phyloP scores from a whole-genome alignment of 2,329 filamentous ascomycete genomes.

The Microthyrium microscopicum region DNA sequence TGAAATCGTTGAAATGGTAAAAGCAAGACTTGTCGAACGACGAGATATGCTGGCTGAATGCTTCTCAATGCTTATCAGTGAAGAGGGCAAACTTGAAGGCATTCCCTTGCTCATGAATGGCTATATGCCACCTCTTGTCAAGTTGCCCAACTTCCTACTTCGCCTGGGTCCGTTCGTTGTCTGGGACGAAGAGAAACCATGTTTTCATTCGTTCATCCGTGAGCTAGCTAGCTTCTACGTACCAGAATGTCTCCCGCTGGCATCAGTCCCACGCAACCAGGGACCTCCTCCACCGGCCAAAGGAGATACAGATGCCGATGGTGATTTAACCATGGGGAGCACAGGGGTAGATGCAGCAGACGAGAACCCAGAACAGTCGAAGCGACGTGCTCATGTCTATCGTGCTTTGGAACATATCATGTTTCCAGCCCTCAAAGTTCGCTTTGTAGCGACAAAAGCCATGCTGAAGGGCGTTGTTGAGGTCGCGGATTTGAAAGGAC shows the following conservation, averaged over 20 bases:
- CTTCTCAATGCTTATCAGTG: conserved; percentile 70
- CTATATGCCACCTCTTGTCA: conserved; percentile 71
- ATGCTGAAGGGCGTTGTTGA: conserved; percentile 68
- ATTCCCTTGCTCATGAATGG: conserved; percentile 79
- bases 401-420: conserved; percentile 68
- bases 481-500: conserved; percentile 75
- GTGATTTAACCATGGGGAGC: conserved; percentile 32
- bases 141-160: conserved; percentile 77
- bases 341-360: conserved; percentile 8
- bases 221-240: conserved; percentile 85
- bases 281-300: conserved; percentile 12
- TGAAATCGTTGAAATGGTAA: conserved; percentile 48
- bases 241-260: conserved; percentile 61
- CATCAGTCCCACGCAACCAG: no score
- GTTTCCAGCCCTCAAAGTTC: conserved; percentile 74
- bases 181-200: conserved; percentile 71
- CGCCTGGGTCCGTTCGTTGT: conserved; percentile 74
- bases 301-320: conserved; percentile 17
- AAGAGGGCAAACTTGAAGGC: conserved; percentile 56
- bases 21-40: conserved; percentile 52
- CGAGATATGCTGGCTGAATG: conserved; percentile 85
- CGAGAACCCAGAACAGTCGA: conserved; percentile 25
- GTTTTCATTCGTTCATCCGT: conserved; percentile 69
- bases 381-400: conserved; percentile 50
- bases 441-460: conserved; percentile 64